Percentiles rank a stretch among this genome's conserved stretches.
Evolutionary conservation across 2,329 filamentous ascomycete species (phyloP).

Genomic region (Phaeoacremonium minimum): DNA sequence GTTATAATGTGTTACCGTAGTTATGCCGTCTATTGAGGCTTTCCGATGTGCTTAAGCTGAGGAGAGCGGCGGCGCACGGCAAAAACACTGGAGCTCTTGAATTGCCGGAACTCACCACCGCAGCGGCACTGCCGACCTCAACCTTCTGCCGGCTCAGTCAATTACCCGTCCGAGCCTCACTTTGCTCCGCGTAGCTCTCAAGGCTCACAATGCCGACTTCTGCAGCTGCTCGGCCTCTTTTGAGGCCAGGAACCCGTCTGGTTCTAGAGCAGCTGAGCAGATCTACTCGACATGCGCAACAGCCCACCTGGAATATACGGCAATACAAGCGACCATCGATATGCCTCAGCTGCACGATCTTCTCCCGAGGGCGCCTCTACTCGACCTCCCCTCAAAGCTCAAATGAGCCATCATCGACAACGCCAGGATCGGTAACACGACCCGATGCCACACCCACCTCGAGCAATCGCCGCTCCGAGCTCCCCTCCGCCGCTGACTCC

Average conservation of each 20-base stretch:
- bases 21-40: no score
- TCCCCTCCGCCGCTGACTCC: conserved; percentile 41
- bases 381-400: conserved; percentile 23
- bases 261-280: conserved; percentile 12
- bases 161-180: no score
- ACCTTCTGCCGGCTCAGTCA: no score
- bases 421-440: conserved; percentile 5
- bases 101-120: no score
- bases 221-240: conserved; percentile 10
- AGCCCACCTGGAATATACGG: conserved; percentile 2
- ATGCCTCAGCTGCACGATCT: conserved; percentile 21
- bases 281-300: conserved; percentile 10
- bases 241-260: conserved; percentile 7
- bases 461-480: conserved; percentile 18
- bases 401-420: conserved; percentile 6
- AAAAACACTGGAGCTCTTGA: no score
- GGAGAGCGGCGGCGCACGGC: no score
- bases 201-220: conserved; percentile 7
- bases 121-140: no score
- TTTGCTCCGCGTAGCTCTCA: not conserved
- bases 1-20: no score
- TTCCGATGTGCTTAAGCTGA: no score
- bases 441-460: conserved; percentile 2
- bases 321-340: conserved; percentile 9
- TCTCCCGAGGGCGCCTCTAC: conserved; percentile 18